These are phyloP conservation scores for Lentinula boryana DNA, from an alignment of 768 basidiomycete species.

Conservation along the genomic window DNA sequence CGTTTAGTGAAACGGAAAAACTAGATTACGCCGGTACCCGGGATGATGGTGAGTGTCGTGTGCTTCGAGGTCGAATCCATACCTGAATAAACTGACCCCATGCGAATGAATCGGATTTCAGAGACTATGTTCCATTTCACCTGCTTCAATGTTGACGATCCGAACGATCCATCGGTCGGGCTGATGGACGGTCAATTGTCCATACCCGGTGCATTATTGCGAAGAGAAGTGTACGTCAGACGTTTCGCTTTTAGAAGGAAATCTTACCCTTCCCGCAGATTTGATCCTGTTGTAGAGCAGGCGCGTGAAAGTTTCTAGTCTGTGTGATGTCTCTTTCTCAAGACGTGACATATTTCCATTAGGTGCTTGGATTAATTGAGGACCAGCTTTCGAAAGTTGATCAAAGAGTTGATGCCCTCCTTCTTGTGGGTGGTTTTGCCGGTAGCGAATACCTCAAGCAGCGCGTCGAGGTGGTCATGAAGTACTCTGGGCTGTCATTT, in stretches of 20 bases:
- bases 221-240: conserved; percentile 51
- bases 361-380: conserved; percentile 78
- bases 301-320: conserved; percentile 29
- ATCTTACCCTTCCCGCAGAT: conserved; percentile 21
- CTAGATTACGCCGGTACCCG: conserved; percentile 62
- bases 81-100: not conserved
- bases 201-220: conserved; percentile 74
- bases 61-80: not conserved
- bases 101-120: conserved; percentile 21
- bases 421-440: conserved; percentile 88
- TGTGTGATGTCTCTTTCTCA: not conserved
- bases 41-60: conserved; percentile 62
- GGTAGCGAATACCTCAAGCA: conserved; percentile 81
- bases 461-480: conserved; percentile 58
- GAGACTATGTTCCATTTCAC: conserved; percentile 85
- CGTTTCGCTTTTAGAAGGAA: not conserved
- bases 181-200: conserved; percentile 78
- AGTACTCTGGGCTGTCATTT: not conserved
- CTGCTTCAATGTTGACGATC: conserved; percentile 84
- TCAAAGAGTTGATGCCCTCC: conserved; percentile 73
- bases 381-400: conserved; percentile 64
- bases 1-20: conserved; percentile 87
- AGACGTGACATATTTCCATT: conserved; percentile 2
- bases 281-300: conserved; percentile 81
- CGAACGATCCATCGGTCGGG: conserved; percentile 74